Percentiles rank a stretch among this genome's conserved stretches.
phyloP scores from a whole-genome alignment of 345 rosid species.

The Hypericum perforatum region DNA sequence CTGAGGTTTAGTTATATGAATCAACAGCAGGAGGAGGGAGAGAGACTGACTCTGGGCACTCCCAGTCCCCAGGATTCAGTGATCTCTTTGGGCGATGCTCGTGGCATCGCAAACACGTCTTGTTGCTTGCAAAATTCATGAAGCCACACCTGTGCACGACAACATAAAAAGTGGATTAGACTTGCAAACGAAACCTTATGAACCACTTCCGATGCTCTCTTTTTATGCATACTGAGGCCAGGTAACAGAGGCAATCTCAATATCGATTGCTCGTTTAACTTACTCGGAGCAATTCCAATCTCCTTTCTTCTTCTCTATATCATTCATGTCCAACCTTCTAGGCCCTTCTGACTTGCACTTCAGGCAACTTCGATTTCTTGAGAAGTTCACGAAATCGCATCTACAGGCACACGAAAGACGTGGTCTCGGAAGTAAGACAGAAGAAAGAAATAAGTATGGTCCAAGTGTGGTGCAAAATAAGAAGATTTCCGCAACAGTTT shows the following conservation, averaged over 20 bases:
- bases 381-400: conserved; percentile 57
- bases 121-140: conserved; percentile 4
- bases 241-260: too few relatives aligned
- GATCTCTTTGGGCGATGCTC: not conserved
- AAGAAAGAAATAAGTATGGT: not conserved
- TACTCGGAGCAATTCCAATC: conserved; percentile 42
- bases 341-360: conserved; percentile 67
- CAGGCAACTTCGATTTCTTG: conserved; percentile 48
- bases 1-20: not conserved
- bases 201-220: too few relatives aligned
- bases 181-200: not conserved
- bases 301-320: conserved; percentile 59
- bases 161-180: not conserved
- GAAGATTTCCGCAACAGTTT: not conserved
- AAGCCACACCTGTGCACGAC: not conserved
- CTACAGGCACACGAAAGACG: conserved; percentile 23
- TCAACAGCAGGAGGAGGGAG: not conserved
- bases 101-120: not conserved
- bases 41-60: conserved; percentile 1
- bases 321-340: conserved; percentile 20
- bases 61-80: not conserved
- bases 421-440: not conserved
- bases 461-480: not conserved
- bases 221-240: too few relatives aligned
- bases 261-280: not conserved